Conservation (phyloP, 768 basidiomycete genomes). For the Infundibulicybe gibba region DNA sequence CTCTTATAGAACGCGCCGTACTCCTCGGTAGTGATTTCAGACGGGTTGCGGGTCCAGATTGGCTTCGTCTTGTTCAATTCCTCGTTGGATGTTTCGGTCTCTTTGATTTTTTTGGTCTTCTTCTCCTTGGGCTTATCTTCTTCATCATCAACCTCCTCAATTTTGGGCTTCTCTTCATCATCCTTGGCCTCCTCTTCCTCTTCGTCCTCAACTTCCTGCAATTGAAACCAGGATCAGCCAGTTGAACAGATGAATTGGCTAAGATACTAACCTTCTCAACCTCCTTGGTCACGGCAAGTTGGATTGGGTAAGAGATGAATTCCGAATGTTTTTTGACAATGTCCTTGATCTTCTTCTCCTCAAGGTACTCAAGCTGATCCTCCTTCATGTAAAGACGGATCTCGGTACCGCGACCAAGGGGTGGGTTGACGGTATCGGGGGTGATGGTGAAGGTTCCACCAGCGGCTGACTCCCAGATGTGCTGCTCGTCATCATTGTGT, state of each 20-base stretch:
- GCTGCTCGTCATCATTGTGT: constrained; percentile 99
- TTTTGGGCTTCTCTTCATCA: constrained; percentile 73
- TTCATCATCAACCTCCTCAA: constrained; percentile 82
- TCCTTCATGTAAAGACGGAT: constrained; percentile 94
- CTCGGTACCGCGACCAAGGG: constrained; percentile 92
- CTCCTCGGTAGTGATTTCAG: constrained; percentile 90
- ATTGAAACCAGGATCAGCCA: constrained; percentile 6
- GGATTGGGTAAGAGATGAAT: constrained; percentile 99
- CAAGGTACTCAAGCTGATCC: constrained; percentile 97
- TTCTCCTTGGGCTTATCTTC: constrained; percentile 84
- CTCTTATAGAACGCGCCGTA: constrained; percentile 99
- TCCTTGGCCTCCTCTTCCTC: constrained; percentile 72
- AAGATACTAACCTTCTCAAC: constrained; percentile 82
- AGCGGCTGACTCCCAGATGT: constrained; percentile 99
- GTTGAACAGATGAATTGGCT: neutral
- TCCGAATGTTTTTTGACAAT: constrained; percentile 99
- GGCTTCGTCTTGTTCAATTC: constrained; percentile 99
- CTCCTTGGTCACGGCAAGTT: constrained; percentile 98
- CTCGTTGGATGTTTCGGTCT: constrained; percentile 83
- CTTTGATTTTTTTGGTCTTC: constrained; percentile 94
- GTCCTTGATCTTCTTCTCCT: constrained; percentile 99
- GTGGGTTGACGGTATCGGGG: constrained; percentile 82
- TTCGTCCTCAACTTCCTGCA: constrained; percentile 84
- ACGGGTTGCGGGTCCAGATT: constrained; percentile 98
- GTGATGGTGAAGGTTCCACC: constrained; percentile 99